These are phyloP conservation scores for Tubosaeta brunneosetosa DNA, from an alignment of 768 basidiomycete genomes.

Conservation along the genomic window DNA sequence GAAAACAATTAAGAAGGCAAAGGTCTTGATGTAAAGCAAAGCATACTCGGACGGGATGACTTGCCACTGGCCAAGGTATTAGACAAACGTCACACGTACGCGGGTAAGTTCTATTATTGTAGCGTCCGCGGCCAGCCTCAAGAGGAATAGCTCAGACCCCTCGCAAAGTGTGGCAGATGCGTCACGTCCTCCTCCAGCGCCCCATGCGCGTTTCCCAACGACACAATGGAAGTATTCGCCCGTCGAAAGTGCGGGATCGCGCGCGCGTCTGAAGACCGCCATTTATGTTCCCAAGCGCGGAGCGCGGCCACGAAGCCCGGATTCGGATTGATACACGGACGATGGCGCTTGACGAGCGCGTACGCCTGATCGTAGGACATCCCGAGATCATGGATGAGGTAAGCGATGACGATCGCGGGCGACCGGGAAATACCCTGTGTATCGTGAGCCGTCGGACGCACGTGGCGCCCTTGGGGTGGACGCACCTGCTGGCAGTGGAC, in stretches of 20 bases:
- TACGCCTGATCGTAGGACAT: conserved; percentile 69
- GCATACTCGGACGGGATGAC: too few species aligned
- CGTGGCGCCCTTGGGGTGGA: neutral
- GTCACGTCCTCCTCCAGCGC: conserved; percentile 1
- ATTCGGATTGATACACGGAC: conserved; percentile 75
- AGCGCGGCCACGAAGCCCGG: conserved; percentile 64
- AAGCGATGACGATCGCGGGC: conserved; percentile 73
- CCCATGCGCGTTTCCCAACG: neutral
- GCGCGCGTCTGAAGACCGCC: conserved; percentile 18
- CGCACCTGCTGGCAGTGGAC: conserved; percentile 82
- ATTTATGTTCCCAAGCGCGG: conserved; percentile 50
- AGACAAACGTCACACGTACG: too few species aligned
- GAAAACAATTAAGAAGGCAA: too few species aligned
- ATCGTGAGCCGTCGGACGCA: neutral
- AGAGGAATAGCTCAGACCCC: conserved; percentile 25
- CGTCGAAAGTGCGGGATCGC: conserved; percentile 25
- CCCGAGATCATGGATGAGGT: conserved; percentile 68
- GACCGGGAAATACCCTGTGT: conserved; percentile 72
- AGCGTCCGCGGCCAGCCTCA: neutral
- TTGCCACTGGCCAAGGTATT: too few species aligned
- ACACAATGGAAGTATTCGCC: conserved; percentile 25
- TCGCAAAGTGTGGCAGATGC: conserved; percentile 14
- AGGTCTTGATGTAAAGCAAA: too few species aligned
- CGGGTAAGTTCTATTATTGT: too few species aligned
- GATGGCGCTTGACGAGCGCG: conserved; percentile 55